Conservation (phyloP, 164 flowering plant species). For the Vitis rotundifolia region DNA sequence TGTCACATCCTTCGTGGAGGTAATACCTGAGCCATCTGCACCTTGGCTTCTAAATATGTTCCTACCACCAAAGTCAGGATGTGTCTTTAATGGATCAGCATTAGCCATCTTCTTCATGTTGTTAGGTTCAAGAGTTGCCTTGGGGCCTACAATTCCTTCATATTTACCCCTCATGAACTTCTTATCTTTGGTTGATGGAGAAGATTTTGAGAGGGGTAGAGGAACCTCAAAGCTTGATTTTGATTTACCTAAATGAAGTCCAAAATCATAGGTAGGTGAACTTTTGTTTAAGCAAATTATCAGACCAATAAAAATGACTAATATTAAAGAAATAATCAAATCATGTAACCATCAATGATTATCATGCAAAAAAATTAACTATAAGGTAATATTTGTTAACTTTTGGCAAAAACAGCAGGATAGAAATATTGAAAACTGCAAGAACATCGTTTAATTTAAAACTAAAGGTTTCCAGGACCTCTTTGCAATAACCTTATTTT, state of each 20-base stretch:
- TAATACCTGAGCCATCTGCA: conserved; percentile 88
- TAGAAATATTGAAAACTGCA: no score
- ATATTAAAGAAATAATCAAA: no score
- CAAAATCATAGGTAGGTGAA: no score
- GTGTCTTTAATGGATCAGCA: conserved; percentile 26
- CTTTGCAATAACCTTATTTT: no score
- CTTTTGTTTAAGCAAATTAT: no score
- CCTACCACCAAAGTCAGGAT: conserved; percentile 29
- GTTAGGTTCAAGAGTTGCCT: conserved; percentile 33
- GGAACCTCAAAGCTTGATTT: conserved; percentile 26
- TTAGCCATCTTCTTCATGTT: conserved; percentile 39
- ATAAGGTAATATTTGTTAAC: background rate
- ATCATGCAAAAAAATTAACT: conserved; percentile 33
- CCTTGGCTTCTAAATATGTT: conserved; percentile 61
- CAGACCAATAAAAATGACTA: no score
- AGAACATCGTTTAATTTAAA: no score
- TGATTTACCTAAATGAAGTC: no score
- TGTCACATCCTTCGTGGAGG: conserved; percentile 70
- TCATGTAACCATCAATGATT: conserved; percentile 23
- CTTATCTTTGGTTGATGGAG: conserved; percentile 27
- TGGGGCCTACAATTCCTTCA: conserved; percentile 30
- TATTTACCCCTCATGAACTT: conserved; percentile 29
- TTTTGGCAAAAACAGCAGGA: no score
- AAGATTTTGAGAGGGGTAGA: conserved; percentile 27
- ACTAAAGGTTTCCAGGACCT: no score